phyloP scores from a whole-genome alignment of 495 filamentous ascomycete species.

The Daldinia decipiens region DNA sequence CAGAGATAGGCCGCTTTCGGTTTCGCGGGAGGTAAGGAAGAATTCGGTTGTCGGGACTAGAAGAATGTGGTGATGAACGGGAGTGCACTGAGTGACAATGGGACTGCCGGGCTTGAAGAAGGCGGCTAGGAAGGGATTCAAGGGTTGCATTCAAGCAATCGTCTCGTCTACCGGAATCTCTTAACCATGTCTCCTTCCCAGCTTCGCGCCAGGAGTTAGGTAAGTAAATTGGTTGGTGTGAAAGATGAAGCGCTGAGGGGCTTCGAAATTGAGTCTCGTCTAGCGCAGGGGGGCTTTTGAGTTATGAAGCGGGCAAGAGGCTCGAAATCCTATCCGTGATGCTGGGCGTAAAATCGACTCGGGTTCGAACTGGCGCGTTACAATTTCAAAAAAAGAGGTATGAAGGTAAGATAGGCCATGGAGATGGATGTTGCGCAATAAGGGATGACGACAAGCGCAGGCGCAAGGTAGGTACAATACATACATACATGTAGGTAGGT shows the following conservation, averaged over 20 bases:
- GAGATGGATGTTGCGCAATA: constrained; percentile 28
- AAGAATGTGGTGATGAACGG: constrained; percentile 91
- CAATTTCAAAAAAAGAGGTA: background rate
- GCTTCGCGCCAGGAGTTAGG: constrained; percentile 32
- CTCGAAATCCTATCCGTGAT: background rate
- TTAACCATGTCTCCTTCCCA: constrained; percentile 40
- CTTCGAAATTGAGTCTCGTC: constrained; percentile 9
- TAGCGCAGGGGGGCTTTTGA: background rate
- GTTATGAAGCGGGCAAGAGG: background rate
- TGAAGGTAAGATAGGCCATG: background rate
- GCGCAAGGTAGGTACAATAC: too few relatives aligned
- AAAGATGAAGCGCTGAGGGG: constrained; percentile 5
- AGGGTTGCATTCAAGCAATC: constrained; percentile 86
- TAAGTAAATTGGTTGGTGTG: constrained; percentile 2
- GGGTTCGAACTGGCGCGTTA: background rate
- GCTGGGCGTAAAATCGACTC: background rate
- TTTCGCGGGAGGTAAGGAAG: constrained; percentile 86
- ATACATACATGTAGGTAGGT: too few relatives aligned
- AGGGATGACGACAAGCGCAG: constrained; percentile 40
- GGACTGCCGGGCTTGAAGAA: constrained; percentile 89
- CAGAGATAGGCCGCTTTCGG: constrained; percentile 81
- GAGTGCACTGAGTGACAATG: constrained; percentile 90
- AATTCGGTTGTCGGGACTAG: constrained; percentile 94
- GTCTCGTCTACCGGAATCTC: constrained; percentile 29
- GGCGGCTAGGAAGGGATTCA: constrained; percentile 97